phyloP scores from a whole-genome alignment of 768 basidiomycete genomes.

The Cystofilobasidium capitatum region DNA sequence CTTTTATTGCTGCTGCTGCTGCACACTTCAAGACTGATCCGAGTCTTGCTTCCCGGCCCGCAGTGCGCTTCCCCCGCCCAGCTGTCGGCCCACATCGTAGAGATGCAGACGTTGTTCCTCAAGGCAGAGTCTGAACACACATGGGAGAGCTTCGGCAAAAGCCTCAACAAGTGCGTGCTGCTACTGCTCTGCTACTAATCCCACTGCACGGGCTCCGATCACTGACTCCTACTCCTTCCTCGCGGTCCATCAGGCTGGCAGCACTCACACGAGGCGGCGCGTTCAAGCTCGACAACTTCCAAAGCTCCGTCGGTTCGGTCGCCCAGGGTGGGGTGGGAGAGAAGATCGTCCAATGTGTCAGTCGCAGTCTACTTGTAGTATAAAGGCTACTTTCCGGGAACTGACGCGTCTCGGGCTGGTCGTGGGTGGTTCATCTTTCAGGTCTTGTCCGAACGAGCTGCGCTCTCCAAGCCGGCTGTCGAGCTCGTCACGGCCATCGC shows the following conservation, averaged over 20 bases:
- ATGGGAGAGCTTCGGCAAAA: constrained; percentile 61
- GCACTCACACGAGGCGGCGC: constrained; percentile 49
- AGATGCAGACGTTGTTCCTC: constrained; percentile 28
- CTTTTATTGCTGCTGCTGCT: not conserved
- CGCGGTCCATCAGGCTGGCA: constrained; percentile 45
- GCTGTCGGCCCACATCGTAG: constrained; percentile 29
- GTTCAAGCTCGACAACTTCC: constrained; percentile 44
- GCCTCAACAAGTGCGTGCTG: constrained; percentile 15
- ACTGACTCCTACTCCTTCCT: not conserved
- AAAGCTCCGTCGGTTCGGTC: constrained; percentile 1
- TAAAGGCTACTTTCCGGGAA: too few species aligned
- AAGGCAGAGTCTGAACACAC: constrained; percentile 61
- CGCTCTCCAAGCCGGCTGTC: constrained; percentile 58
- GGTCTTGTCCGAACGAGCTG: constrained; percentile 59
- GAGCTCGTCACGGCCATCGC: constrained; percentile 53
- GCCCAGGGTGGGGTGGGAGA: constrained; percentile 24
- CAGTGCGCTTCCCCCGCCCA: constrained; percentile 31
- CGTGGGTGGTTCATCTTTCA: not conserved
- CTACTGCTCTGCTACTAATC: too few species aligned
- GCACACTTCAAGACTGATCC: not conserved
- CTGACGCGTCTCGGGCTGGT: not conserved
- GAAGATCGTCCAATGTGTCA: constrained; percentile 46
- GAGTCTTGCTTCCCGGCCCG: not conserved
- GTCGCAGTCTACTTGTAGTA: constrained; percentile 33
- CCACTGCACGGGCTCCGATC: not conserved